A percentile compares a stretch with the other conserved stretches of the same genome.
phyloP scores from a whole-genome alignment of 345 rosid genomes.

The Schrenkiella parvula region DNA sequence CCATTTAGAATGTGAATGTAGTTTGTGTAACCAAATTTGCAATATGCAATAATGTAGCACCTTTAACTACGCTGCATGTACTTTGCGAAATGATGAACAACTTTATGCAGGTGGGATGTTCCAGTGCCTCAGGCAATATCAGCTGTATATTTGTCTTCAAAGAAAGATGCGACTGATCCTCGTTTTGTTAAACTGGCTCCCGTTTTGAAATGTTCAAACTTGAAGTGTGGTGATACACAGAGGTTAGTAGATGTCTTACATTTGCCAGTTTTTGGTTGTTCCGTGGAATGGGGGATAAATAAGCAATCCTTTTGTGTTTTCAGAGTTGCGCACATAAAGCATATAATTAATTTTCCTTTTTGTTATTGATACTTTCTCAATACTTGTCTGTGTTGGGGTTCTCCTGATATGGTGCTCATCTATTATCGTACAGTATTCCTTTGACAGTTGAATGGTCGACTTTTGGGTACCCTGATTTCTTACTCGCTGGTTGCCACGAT shows the following conservation, averaged over 20 bases:
- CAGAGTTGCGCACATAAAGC: neutral
- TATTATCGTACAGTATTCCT: slow-evolving; percentile 57
- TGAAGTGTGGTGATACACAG: slow-evolving; percentile 59
- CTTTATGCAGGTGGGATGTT: slow-evolving; percentile 89
- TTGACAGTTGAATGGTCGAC: slow-evolving; percentile 89
- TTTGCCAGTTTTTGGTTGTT: neutral
- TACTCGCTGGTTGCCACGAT: slow-evolving; percentile 95
- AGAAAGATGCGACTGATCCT: slow-evolving; percentile 69
- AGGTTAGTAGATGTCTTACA: slow-evolving; percentile 43
- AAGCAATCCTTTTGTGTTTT: neutral
- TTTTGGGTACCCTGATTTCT: slow-evolving; percentile 53
- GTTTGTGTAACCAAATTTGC: neutral
- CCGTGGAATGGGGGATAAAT: neutral
- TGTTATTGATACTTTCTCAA: neutral
- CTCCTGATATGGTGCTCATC: slow-evolving; percentile 24
- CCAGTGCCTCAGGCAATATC: slow-evolving; percentile 61
- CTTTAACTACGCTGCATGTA: neutral
- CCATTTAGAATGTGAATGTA: neutral
- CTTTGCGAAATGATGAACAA: slow-evolving; percentile 9
- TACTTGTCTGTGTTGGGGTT: slow-evolving; percentile 1
- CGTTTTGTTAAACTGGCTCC: slow-evolving; percentile 83
- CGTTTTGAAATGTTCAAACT: slow-evolving; percentile 68
- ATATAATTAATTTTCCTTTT: neutral
- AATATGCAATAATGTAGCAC: neutral
- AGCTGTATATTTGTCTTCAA: slow-evolving; percentile 50